A percentile compares a stretch with the other conserved stretches of the same genome.
Conservation (phyloP, 1,284 basidiomycete genomes). For the Ganoderma lucidum region DNA sequence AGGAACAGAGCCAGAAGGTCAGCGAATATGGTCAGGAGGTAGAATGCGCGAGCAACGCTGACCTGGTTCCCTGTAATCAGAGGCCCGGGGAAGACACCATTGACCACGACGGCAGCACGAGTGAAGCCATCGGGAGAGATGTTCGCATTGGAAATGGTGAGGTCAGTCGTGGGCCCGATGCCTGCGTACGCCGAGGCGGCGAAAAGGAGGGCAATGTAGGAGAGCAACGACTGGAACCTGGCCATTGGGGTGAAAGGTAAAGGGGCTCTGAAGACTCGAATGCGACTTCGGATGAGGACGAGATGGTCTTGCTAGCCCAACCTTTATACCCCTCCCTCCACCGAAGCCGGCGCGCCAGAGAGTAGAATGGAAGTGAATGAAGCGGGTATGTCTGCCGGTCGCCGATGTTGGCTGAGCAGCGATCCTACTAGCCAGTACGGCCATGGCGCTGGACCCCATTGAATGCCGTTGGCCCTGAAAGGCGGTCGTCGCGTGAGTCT, state of each 20-base stretch:
- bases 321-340: conserved; percentile 22
- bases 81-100: conserved; percentile 36
- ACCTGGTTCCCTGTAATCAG: conserved; percentile 38
- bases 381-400: not conserved
- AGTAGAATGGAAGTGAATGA: not conserved
- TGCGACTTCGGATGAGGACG: conserved; percentile 19
- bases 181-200: conserved; percentile 22
- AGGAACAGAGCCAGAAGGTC: not conserved
- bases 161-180: conserved; percentile 33
- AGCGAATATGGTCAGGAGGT: not conserved
- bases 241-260: conserved; percentile 19
- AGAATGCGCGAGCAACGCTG: not conserved
- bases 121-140: conserved; percentile 37
- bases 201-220: conserved; percentile 22
- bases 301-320: not conserved
- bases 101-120: conserved; percentile 36
- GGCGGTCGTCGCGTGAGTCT: conserved; percentile 30
- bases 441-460: conserved; percentile 12
- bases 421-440: conserved; percentile 7
- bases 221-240: conserved; percentile 27
- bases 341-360: conserved; percentile 11
- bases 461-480: conserved; percentile 24
- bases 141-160: conserved; percentile 32
- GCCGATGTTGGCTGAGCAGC: conserved; percentile 1
- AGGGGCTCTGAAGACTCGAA: conserved; percentile 16